These are phyloP conservation scores for Gamarada debralockiae DNA, from an alignment of 495 filamentous ascomycete genomes.

Conservation along the genomic window DNA sequence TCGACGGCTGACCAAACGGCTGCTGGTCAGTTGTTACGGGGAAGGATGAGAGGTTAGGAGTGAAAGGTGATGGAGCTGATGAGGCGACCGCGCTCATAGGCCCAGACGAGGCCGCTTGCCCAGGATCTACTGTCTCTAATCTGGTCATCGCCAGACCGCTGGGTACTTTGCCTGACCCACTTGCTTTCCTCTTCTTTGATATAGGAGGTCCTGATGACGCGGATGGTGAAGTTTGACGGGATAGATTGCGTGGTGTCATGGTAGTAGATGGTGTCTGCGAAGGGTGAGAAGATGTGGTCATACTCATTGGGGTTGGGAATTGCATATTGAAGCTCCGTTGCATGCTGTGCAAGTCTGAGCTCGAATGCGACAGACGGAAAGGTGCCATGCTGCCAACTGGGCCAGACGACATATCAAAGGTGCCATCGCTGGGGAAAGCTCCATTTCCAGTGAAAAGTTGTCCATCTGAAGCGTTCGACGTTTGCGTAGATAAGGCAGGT, in stretches of 20 bases:
- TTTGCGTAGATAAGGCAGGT: constrained; percentile 33
- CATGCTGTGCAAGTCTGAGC: constrained; percentile 49
- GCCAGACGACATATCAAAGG: constrained; percentile 16
- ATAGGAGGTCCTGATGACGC: constrained; percentile 56
- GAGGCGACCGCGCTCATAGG: constrained; percentile 37
- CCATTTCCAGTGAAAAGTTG: constrained; percentile 14
- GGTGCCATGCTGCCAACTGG: constrained; percentile 18
- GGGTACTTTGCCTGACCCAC: constrained; percentile 61
- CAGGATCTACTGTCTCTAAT: constrained; percentile 50
- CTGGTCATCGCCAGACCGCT: constrained; percentile 75
- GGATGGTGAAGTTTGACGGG: constrained; percentile 64
- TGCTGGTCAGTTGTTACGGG: constrained; percentile 25
- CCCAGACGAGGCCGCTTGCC: constrained; percentile 15
- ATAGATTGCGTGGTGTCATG: constrained; percentile 60
- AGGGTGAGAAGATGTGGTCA: constrained; percentile 29
- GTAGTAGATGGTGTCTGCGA: constrained; percentile 40
- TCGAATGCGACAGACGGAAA: constrained; percentile 32
- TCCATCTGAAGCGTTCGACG: constrained; percentile 19
- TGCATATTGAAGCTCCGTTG: constrained; percentile 43
- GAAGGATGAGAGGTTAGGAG: constrained; percentile 32
- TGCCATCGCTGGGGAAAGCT: constrained; percentile 8
- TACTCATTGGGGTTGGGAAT: constrained; percentile 27
- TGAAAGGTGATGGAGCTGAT: constrained; percentile 38
- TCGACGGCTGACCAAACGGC: constrained; percentile 12
- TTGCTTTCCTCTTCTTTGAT: constrained; percentile 73